These are phyloP conservation scores for Diaporthe aspalathi DNA, from an alignment of 2,329 filamentous ascomycete species.

Conservation along the genomic window DNA sequence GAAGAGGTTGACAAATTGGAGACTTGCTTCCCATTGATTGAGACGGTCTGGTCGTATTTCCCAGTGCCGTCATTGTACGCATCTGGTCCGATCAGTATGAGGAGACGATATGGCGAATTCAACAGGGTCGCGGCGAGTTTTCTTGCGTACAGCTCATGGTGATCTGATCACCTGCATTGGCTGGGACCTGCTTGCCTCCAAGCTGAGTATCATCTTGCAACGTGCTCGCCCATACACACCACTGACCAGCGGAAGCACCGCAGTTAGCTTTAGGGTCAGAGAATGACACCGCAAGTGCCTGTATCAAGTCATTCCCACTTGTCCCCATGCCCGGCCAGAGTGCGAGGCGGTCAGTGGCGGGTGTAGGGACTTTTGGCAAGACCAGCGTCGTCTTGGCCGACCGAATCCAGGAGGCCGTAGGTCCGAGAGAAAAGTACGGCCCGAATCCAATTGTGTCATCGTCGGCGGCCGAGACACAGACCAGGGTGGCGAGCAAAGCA, in stretches of 20 bases:
- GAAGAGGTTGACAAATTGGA: conserved; percentile 18
- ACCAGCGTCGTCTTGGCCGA: conserved; percentile 27
- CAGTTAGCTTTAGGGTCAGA: conserved; percentile 16
- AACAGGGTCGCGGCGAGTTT: not conserved
- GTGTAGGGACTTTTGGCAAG: conserved; percentile 4
- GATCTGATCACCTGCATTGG: conserved; percentile 16
- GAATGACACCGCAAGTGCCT: conserved; percentile 18
- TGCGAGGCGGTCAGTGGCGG: not conserved
- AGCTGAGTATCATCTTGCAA: conserved; percentile 9
- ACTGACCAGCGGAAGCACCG: conserved; percentile 12
- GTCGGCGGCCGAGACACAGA: not conserved
- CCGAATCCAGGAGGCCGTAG: conserved; percentile 28
- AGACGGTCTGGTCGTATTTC: conserved; percentile 28
- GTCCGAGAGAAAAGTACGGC: conserved; percentile 18
- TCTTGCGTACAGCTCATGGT: conserved; percentile 20
- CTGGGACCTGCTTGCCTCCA: conserved; percentile 4
- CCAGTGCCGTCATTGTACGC: conserved; percentile 16
- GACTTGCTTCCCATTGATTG: conserved; percentile 17
- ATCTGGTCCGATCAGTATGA: not conserved
- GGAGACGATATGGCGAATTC: not conserved
- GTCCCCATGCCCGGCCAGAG: conserved; percentile 31
- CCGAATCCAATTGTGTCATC: conserved; percentile 14
- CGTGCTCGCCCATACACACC: conserved; percentile 31
- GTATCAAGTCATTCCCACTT: conserved; percentile 24
- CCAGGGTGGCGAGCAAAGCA: not conserved